Percentiles rank a stretch among this genome's conserved stretches.
phyloP scores from a whole-genome alignment of 768 basidiomycete genomes.

The Imleria badia region DNA sequence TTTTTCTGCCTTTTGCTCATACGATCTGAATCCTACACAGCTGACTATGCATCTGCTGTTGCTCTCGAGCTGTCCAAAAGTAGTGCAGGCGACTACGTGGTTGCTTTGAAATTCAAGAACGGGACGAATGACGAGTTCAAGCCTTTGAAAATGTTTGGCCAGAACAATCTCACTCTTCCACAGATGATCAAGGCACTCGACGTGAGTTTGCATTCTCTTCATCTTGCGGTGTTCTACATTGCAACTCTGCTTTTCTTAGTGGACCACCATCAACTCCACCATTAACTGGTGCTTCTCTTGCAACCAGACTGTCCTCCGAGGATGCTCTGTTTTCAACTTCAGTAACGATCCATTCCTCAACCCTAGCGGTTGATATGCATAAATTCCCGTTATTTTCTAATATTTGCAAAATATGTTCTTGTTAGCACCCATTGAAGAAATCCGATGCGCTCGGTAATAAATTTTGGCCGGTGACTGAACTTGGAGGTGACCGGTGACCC shows the following conservation, averaged over 20 bases:
- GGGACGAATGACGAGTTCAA: conserved; percentile 59
- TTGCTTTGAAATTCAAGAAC: conserved; percentile 83
- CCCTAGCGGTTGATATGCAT: too few species aligned
- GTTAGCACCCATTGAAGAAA: too few species aligned
- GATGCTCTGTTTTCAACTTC: conserved; percentile 32
- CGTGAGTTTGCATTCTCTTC: conserved; percentile 6
- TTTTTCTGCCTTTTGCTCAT: not conserved
- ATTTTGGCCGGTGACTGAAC: too few species aligned
- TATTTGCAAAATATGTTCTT: too few species aligned
- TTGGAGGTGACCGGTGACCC: too few species aligned
- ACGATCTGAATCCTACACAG: conserved; percentile 36
- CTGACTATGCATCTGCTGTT: conserved; percentile 69
- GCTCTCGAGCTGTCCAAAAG: conserved; percentile 68
- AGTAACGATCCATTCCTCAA: conserved; percentile 29
- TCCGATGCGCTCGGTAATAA: too few species aligned
- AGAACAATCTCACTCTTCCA: conserved; percentile 23
- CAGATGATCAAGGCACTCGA: conserved; percentile 16
- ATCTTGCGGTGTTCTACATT: not conserved
- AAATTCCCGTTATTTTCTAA: too few species aligned
- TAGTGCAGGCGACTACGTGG: conserved; percentile 64
- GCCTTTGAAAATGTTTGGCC: conserved; percentile 67
- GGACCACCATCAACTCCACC: conserved; percentile 31
- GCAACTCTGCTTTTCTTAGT: conserved; percentile 9
- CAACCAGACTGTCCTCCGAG: conserved; percentile 33
- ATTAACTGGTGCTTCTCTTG: conserved; percentile 35